Evolutionary conservation across 129 eudicot genomes (phyloP), one percentile per base, ranked within the genome.

Genomic region (Saussurea involucrata): DNA sequence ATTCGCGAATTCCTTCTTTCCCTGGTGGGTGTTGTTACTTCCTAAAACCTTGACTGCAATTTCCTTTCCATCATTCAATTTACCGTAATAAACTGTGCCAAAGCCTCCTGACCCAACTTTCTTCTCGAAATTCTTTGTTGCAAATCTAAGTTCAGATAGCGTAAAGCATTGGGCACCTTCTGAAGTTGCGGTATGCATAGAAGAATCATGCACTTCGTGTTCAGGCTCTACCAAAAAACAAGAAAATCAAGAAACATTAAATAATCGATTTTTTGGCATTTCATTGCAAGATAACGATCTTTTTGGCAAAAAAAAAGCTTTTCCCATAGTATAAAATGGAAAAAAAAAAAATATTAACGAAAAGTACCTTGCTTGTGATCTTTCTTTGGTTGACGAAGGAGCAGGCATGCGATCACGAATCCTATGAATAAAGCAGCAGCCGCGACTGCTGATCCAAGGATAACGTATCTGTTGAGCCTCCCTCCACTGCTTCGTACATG

Each of bases 51-150:
- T 95, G 71, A 92, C 99, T 4, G 99, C 99, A 58, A 95, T 90
- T 85, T 95, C 99, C 78, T 86, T 89, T 63, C 96, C 97, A 72
- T 90, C 97, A 17, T 82, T 84, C 32, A 89, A 44, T 78, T 84
- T 89, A 77, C 99, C 99, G 64, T 95, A 95, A 77, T 85, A 92
- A 10, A 95, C 99, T 13, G 91, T 90, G 57, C 99, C 99, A 87
- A 89, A 95, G 22, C 97, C 99, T 83, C 99, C 99, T 6, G 99
- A 91, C 27, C 99, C 99, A 60, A 95, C 83, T 84, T 92, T 91
- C 72, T 80, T 92, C 84, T 92, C 99, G 20, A 95, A 95, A 24
- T 86, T 82, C 70, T 76, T 92, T 31, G 99, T 95, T 29, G 99
- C 97, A 7, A 78, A 83, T 34, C 85, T 75, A 63, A 95, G 85